Base-by-base conservation (phyloP, 371 early-diverging fungal genomes). In the Syncephalastrum monosporum region DNA sequence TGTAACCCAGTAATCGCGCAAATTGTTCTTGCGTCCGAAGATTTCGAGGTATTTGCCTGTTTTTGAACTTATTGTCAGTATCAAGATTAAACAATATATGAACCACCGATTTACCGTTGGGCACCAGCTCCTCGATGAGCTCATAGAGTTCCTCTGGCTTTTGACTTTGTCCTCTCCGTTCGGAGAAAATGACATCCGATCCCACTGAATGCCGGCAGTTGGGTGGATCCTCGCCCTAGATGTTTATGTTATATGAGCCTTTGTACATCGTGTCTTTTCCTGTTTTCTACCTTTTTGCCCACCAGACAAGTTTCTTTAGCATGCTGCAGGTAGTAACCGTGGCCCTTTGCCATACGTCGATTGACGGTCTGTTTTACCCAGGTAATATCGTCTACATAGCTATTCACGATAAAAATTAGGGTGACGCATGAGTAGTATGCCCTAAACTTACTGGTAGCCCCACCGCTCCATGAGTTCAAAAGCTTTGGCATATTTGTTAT, bases 351-450 rank as follows among this genome's bases (percentile, higher is more conserved):
- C 93, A 95, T 91, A 59, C 95, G 83, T 44, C 95, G 85, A 69
- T 94, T 93, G 52, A 94, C 94, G 5, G 95, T 95, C 55, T 93
- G 94, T 67, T 96, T 96, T 17, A 96, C 94, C 96, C 96, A 96
- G 6, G 94, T 90, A 38, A 96, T 91, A 72, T 95, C 95, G 68
- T 96, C 95, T 8, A 94, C 93, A 63, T 91, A 91, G 8, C 85
- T 85, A 68, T 12, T 53, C 38, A 14, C 12, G 33, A 1, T 16
- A 7, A 6, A 21, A 21, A 8, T 10, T 50, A 27, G 13, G 12
- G 6, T n/a, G 41, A 44, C 42, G 46, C 17, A 24, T 60, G 4
- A 50, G 43, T 7, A 16, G 23, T 47, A 25, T 45, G 7, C 15
- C 33, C n/a, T 5, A 5, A 52, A 27, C 75, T 65, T 76, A 91